Percentiles rank a stretch among this genome's conserved stretches.
phyloP scores from a whole-genome alignment of 1,284 basidiomycete genomes.

The Coniophora puteana region DNA sequence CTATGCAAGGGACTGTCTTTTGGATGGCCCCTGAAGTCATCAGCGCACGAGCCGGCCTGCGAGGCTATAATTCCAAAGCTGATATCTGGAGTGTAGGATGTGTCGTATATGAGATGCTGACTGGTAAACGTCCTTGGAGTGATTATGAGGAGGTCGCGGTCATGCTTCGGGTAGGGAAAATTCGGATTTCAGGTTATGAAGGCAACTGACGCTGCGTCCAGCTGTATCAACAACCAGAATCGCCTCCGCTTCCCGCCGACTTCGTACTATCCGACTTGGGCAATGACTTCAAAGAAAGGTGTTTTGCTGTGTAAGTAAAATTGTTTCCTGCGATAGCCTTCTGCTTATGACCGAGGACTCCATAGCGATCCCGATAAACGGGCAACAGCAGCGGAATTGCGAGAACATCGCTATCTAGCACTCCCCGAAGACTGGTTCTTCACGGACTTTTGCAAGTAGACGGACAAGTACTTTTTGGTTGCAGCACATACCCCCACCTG shows the following conservation, averaged over 20 bases:
- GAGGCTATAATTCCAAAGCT: constrained; percentile 93
- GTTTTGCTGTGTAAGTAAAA: constrained; percentile 79
- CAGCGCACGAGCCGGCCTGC: constrained; percentile 67
- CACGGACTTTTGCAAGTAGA: constrained; percentile 49
- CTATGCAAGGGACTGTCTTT: constrained; percentile 96
- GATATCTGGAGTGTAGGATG: constrained; percentile 99
- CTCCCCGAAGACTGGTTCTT: constrained; percentile 79
- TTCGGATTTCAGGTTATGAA: constrained; percentile 3
- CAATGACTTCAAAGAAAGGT: constrained; percentile 84
- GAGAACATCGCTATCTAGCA: constrained; percentile 81
- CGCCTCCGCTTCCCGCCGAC: constrained; percentile 88
- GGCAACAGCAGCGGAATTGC: constrained; percentile 80
- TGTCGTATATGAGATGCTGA: constrained; percentile 98
- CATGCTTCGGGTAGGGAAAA: constrained; percentile 78
- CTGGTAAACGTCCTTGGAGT: constrained; percentile 90
- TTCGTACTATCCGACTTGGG: constrained; percentile 74
- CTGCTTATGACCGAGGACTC: constrained; percentile 9
- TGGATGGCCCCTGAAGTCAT: constrained; percentile 99
- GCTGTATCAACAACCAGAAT: constrained; percentile 79
- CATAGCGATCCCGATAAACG: constrained; percentile 81
- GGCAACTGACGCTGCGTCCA: constrained; percentile 25
- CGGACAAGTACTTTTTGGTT: constrained; percentile 6
- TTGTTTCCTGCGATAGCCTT: background rate
- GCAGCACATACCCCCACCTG: constrained; percentile 2
- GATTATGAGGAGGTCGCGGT: constrained; percentile 89